A percentile compares a stretch with the other conserved stretches of the same genome.
Conservation (phyloP, 495 filamentous ascomycete species). For the Podospora pseudopauciseta region DNA sequence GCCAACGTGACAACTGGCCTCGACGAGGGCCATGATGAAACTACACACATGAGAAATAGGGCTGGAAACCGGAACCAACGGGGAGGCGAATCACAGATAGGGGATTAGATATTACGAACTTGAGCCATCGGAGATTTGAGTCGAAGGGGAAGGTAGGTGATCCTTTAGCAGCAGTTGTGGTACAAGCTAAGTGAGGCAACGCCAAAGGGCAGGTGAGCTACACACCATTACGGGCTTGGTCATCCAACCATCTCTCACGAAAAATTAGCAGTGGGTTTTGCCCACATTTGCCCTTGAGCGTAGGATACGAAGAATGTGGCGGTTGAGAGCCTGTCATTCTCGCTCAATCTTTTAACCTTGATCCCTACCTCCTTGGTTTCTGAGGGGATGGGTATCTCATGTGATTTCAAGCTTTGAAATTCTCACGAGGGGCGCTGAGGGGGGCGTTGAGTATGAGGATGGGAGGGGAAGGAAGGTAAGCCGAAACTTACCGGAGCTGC, state of each 20-base stretch:
- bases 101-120: not conserved
- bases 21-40: not conserved
- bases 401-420: not conserved
- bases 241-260: not conserved
- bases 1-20: not conserved
- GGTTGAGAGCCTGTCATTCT: no score
- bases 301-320: not conserved
- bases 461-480: not conserved
- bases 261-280: not conserved
- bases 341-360: not conserved
- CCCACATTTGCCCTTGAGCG: not conserved
- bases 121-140: not conserved
- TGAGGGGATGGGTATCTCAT: not conserved
- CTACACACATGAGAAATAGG: not conserved
- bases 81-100: not conserved
- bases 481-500: not conserved
- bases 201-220: not conserved
- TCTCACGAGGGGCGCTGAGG: not conserved
- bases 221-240: not conserved
- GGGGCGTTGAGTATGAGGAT: not conserved
- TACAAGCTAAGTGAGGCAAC: not conserved
- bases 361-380: no score
- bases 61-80: not conserved
- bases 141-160: not conserved
- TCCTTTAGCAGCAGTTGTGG: not conserved